A percentile compares a stretch with the other conserved stretches of the same genome.
Evolutionary conservation across 2,329 filamentous ascomycete genomes (phyloP).

Genomic region (Diaporthe destruens): DNA sequence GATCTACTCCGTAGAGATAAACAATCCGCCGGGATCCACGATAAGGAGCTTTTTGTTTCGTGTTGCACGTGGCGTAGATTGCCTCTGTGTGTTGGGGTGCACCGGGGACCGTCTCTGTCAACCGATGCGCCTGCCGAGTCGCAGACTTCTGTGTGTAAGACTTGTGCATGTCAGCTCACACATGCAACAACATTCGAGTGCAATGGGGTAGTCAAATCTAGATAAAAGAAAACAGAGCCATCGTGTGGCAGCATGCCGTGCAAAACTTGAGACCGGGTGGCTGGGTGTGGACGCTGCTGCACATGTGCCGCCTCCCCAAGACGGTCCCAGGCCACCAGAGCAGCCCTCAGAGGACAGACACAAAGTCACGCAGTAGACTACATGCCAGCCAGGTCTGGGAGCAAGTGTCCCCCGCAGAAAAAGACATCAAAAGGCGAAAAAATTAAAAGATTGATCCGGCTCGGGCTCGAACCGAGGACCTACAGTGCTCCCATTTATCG

Average conservation of each 20-base stretch:
- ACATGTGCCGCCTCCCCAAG: no score
- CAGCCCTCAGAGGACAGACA: no score
- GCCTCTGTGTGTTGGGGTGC: not conserved
- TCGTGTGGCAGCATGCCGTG: not conserved
- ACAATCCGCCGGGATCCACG: not conserved
- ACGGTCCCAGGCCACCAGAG: no score
- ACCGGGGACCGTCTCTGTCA: not conserved
- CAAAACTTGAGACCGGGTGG: no score
- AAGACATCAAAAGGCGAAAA: not conserved
- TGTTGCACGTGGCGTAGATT: not conserved
- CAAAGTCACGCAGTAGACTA: no score
- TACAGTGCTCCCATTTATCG: slow-evolving; percentile 9
- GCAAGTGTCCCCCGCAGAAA: not conserved
- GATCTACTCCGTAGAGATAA: slow-evolving; percentile 1
- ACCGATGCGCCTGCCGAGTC: not conserved
- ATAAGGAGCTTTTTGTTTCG: not conserved
- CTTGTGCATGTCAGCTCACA: not conserved
- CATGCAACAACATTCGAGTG: no score
- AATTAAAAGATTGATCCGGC: slow-evolving; percentile 26
- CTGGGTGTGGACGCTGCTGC: not conserved
- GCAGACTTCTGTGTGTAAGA: not conserved
- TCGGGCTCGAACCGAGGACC: slow-evolving; percentile 37
- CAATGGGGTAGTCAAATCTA: not conserved
- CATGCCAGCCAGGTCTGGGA: no score
- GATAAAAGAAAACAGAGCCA: not conserved